These are phyloP conservation scores for Limnanthes douglasii DNA, from an alignment of 345 rosid genomes.

Conservation along the genomic window DNA sequence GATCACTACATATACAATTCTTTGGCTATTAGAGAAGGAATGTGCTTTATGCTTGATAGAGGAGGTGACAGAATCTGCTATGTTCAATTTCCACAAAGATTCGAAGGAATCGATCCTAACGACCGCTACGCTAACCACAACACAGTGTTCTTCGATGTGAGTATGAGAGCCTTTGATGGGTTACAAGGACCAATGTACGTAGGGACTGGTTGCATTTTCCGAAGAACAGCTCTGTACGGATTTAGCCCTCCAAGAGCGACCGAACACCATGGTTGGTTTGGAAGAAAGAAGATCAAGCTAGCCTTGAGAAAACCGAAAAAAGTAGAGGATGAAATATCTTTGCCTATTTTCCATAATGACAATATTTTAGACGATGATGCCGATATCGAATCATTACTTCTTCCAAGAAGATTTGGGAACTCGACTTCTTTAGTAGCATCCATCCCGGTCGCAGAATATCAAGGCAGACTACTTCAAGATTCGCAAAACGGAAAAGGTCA, in stretches of 20 bases:
- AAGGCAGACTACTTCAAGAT: constrained; percentile 61
- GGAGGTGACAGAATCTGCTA: constrained; percentile 47
- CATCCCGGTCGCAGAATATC: constrained; percentile 65
- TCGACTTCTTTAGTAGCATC: constrained; percentile 51
- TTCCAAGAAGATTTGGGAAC: constrained; percentile 55
- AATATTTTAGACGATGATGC: constrained; percentile 47
- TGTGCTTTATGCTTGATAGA: constrained; percentile 61
- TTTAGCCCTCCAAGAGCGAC: constrained; percentile 68
- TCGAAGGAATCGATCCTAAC: constrained; percentile 48
- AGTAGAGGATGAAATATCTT: constrained; percentile 24
- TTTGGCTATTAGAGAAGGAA: constrained; percentile 44
- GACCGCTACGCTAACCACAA: constrained; percentile 57
- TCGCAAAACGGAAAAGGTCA: constrained; percentile 40
- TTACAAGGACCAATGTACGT: constrained; percentile 55
- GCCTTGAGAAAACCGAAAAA: constrained; percentile 32
- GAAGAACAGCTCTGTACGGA: constrained; percentile 48
- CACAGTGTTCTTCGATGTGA: constrained; percentile 49
- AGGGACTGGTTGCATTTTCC: constrained; percentile 51
- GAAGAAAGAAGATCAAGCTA: constrained; percentile 45
- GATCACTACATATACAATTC: constrained; percentile 53
- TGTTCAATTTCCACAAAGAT: constrained; percentile 56
- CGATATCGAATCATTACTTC: constrained; percentile 54
- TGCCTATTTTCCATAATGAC: constrained; percentile 25
- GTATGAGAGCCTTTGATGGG: constrained; percentile 58
- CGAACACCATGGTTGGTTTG: constrained; percentile 64